Percentiles rank a stretch among this genome's conserved stretches.
phyloP scores from a whole-genome alignment of 441 rosid species.

The Pelargonium fulgidum region DNA sequence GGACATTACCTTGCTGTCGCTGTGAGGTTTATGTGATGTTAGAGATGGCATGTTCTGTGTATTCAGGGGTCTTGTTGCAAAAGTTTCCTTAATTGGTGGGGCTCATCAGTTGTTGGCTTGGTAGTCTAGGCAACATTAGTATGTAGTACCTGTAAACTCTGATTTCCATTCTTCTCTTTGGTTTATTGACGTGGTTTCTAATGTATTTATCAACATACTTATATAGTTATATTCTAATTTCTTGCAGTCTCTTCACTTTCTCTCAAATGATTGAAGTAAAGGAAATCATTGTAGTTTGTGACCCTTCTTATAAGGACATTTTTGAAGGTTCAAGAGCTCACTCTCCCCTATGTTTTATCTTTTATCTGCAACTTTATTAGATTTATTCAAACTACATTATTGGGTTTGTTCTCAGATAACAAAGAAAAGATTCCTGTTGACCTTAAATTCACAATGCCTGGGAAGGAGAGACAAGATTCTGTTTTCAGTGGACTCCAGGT shows the following conservation, averaged over 20 bases:
- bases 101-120: conserved; percentile 3
- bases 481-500: conserved; percentile 91
- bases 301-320: conserved; percentile 76
- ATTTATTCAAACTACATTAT: conserved; percentile 12
- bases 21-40: background rate
- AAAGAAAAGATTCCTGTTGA: conserved; percentile 42
- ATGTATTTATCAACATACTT: conserved; percentile 10
- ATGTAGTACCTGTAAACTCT: background rate
- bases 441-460: conserved; percentile 77
- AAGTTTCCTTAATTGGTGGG: background rate
- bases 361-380: background rate
- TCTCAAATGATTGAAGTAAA: conserved; percentile 66
- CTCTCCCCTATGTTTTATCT: background rate
- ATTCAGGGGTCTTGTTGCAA: conserved; percentile 2
- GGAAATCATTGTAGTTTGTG: conserved; percentile 87
- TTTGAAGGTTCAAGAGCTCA: conserved; percentile 61
- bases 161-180: background rate
- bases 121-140: background rate
- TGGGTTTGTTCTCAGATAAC: conserved; percentile 37
- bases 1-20: background rate
- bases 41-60: background rate
- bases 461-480: conserved; percentile 95
- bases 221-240: conserved; percentile 8
- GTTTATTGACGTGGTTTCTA: background rate
- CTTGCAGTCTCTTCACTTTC: conserved; percentile 67